Conservation (phyloP, 768 basidiomycete genomes). For the Boletus coccyginus region DNA sequence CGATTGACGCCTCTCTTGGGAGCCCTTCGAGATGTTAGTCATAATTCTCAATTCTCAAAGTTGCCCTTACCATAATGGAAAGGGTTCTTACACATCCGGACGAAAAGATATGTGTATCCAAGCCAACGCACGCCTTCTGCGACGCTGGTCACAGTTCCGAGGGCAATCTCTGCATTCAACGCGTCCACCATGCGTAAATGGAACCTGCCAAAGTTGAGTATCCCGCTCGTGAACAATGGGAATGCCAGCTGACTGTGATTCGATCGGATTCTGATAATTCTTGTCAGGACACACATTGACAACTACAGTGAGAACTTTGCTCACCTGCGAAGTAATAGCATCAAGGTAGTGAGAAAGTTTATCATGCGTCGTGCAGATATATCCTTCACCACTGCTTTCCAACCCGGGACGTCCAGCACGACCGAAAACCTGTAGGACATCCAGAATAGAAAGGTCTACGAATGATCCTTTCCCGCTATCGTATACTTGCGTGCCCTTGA, state of each 20-base stretch:
- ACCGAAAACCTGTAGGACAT: slow-evolving; percentile 97
- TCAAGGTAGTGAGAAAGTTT: slow-evolving; percentile 90
- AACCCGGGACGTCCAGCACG: slow-evolving; percentile 87
- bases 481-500: slow-evolving; percentile 97
- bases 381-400: slow-evolving; percentile 93
- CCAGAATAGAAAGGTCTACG: slow-evolving; percentile 88
- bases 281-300: not conserved
- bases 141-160: slow-evolving; percentile 89
- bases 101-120: slow-evolving; percentile 95
- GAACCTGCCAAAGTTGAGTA: slow-evolving; percentile 50
- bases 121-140: slow-evolving; percentile 91
- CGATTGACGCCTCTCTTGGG: slow-evolving; percentile 55
- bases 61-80: slow-evolving; percentile 66
- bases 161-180: slow-evolving; percentile 91
- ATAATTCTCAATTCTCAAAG: not conserved
- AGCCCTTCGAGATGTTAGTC: slow-evolving; percentile 53
- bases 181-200: slow-evolving; percentile 82
- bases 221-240: not conserved
- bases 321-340: slow-evolving; percentile 81
- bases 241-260: slow-evolving; percentile 70
- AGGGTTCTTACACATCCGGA: slow-evolving; percentile 92
- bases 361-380: slow-evolving; percentile 93
- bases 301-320: slow-evolving; percentile 10
- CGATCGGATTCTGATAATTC: slow-evolving; percentile 76
- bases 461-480: slow-evolving; percentile 88